These are phyloP conservation scores for Apiotrichum gracile DNA, from an alignment of 1,284 basidiomycete species.

Conservation along the genomic window DNA sequence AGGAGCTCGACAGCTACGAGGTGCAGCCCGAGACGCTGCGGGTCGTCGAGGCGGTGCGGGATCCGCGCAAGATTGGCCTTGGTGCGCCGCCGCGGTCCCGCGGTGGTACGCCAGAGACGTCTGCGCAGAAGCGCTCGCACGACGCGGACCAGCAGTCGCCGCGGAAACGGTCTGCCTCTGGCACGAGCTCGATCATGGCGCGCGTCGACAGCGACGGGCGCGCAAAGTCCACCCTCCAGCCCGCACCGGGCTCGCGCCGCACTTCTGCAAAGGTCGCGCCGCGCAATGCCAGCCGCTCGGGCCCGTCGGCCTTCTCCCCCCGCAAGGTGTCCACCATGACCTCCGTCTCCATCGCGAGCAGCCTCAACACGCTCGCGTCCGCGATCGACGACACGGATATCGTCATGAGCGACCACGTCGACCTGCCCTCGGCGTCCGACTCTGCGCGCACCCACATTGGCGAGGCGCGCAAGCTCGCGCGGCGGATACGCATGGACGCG, in stretches of 20 bases:
- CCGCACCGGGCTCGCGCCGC: neutral
- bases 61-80: constrained; percentile 10
- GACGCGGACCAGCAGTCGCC: constrained; percentile 31
- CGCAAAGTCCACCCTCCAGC: neutral
- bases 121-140: constrained; percentile 33
- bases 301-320: constrained; percentile 1
- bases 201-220: constrained; percentile 21
- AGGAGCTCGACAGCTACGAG: neutral
- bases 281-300: neutral
- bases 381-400: constrained; percentile 11
- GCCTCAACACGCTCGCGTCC: constrained; percentile 1
- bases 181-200: constrained; percentile 1
- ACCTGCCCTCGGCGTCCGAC: constrained; percentile 11
- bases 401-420: constrained; percentile 15
- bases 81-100: constrained; percentile 30
- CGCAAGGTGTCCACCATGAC: constrained; percentile 3
- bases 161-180: constrained; percentile 31
- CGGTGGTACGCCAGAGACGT: neutral
- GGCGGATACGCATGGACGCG: constrained; percentile 4
- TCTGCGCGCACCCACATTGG: constrained; percentile 4
- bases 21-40: neutral
- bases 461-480: constrained; percentile 10
- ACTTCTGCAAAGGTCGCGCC: neutral
- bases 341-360: neutral
- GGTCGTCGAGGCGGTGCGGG: neutral